phyloP scores from a whole-genome alignment of 2,329 filamentous ascomycete species.

The Cytospora piceicola region DNA sequence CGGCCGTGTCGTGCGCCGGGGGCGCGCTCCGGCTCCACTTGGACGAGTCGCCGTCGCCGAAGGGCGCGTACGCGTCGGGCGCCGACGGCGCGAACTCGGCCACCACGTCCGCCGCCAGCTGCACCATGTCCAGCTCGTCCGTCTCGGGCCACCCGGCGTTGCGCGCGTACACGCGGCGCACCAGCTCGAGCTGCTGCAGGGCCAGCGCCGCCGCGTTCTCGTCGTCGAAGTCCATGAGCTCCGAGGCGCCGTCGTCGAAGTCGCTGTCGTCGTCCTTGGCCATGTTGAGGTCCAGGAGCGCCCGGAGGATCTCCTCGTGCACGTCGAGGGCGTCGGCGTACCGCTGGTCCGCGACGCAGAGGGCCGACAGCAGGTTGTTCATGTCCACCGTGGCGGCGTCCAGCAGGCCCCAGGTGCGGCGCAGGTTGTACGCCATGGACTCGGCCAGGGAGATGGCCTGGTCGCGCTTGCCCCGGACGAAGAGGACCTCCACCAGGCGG shows the following conservation, averaged over 20 bases:
- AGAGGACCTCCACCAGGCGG: slow-evolving; percentile 30
- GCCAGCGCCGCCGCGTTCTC: slow-evolving; percentile 30
- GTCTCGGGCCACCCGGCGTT: slow-evolving; percentile 30
- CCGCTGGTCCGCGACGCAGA: slow-evolving; percentile 28
- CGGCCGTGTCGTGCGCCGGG: slow-evolving; percentile 20
- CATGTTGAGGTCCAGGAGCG: slow-evolving; percentile 30
- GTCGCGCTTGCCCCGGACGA: slow-evolving; percentile 28
- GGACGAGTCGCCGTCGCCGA: slow-evolving; percentile 29
- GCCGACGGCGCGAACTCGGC: slow-evolving; percentile 28
- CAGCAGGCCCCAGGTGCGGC: slow-evolving; percentile 31
- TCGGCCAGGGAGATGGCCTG: slow-evolving; percentile 30
- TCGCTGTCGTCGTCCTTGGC: slow-evolving; percentile 20
- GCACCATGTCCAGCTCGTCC: slow-evolving; percentile 28
- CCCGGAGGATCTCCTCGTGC: slow-evolving; percentile 31
- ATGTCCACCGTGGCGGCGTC: slow-evolving; percentile 31
- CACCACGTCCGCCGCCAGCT: slow-evolving; percentile 29
- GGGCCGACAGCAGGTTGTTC: slow-evolving; percentile 31
- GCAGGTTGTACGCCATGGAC: slow-evolving; percentile 32
- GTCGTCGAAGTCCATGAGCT: slow-evolving; percentile 30
- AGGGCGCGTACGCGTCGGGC: slow-evolving; percentile 26
- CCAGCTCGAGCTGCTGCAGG: slow-evolving; percentile 30
- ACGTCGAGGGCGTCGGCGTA: slow-evolving; percentile 30
- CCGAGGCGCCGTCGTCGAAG: slow-evolving; percentile 26
- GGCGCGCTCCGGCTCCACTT: slow-evolving; percentile 30
- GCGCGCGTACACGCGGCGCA: slow-evolving; percentile 30